Conservation (phyloP, 2,329 filamentous ascomycete species). For the Penicillium sp. region DNA sequence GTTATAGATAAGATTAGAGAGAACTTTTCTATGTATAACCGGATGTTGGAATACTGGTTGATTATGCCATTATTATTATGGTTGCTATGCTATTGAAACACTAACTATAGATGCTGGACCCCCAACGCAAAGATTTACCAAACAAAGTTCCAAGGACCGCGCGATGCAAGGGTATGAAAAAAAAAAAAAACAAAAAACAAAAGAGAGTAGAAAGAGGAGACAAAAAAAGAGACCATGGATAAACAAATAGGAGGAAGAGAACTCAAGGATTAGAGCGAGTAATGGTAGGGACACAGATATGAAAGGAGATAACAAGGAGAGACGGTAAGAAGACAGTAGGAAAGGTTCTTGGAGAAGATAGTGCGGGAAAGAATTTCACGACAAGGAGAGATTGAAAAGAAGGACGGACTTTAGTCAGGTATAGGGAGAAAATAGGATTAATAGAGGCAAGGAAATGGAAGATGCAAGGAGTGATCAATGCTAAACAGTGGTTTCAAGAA, state of each 20-base stretch:
- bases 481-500: constrained; percentile 35
- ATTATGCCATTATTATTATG: constrained; percentile 24
- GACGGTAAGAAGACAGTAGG: not conserved
- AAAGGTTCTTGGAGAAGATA: not conserved
- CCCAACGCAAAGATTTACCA: not conserved
- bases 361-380: not conserved
- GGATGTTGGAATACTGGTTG: not conserved
- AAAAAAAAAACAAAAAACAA: not conserved
- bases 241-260: not conserved
- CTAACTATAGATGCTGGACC: constrained; percentile 15
- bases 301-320: not conserved
- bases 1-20: too few relatives aligned
- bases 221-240: not conserved
- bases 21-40: not conserved
- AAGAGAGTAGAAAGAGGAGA: not conserved
- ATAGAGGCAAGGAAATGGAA: constrained; percentile 1
- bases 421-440: not conserved
- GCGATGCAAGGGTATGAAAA: constrained; percentile 28
- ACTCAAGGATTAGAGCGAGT: not conserved
- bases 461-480: constrained; percentile 4
- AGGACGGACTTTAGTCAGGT: not conserved
- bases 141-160: constrained; percentile 11
- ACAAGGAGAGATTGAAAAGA: not conserved
- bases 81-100: constrained; percentile 14
- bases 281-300: not conserved